Evolutionary conservation across 2,329 filamentous ascomycete genomes (phyloP).

Genomic region (Dryadomyces quercivorus): DNA sequence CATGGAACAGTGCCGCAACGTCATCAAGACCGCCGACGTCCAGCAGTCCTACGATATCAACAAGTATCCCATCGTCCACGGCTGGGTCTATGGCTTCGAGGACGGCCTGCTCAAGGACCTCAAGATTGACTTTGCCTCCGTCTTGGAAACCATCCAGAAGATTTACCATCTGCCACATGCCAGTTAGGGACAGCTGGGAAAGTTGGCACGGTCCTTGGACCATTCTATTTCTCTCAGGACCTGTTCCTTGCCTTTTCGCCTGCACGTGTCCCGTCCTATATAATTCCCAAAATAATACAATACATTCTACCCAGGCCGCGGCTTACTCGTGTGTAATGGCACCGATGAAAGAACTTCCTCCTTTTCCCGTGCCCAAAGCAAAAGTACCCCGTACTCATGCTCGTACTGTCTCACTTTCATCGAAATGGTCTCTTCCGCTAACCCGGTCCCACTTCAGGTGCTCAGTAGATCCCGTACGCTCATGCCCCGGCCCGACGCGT

Average conservation of each 20-base stretch:
- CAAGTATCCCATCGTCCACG: conserved; percentile 57
- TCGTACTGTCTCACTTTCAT: too few relatives aligned
- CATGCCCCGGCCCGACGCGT: conserved; percentile 28
- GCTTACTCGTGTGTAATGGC: too few relatives aligned
- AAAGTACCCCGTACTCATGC: too few relatives aligned
- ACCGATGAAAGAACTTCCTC: too few relatives aligned
- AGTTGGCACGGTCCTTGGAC: too few relatives aligned
- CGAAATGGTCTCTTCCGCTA: too few relatives aligned
- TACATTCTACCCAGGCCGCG: not conserved
- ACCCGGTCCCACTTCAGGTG: conserved; percentile 23
- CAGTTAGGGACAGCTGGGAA: not conserved
- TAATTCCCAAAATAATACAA: not conserved
- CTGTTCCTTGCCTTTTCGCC: too few relatives aligned
- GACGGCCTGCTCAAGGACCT: conserved; percentile 54
- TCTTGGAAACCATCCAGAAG: conserved; percentile 42
- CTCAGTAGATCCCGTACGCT: conserved; percentile 43
- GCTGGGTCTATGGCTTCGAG: conserved; percentile 60
- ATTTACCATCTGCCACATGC: conserved; percentile 30
- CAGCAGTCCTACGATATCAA: conserved; percentile 56
- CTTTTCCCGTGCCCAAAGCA: too few relatives aligned
- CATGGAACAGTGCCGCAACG: conserved; percentile 59
- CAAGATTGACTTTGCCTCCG: conserved; percentile 40
- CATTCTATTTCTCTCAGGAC: too few relatives aligned
- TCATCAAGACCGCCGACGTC: conserved; percentile 72
- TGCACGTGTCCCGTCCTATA: not conserved